Evolutionary conservation across 2,329 filamentous ascomycete species (phyloP).

Genomic region (Calonectria pseudoturangicola): DNA sequence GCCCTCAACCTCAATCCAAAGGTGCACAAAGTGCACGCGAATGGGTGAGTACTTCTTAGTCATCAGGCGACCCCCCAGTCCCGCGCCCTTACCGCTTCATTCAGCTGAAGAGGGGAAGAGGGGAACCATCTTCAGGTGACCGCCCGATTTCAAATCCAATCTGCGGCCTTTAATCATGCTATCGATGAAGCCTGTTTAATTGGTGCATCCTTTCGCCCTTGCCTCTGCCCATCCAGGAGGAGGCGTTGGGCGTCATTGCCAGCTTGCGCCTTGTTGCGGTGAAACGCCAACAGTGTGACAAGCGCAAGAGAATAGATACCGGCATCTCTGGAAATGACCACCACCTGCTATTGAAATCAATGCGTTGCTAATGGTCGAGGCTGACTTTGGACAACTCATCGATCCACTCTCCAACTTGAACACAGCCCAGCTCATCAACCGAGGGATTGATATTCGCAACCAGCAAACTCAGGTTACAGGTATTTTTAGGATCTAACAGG

Average conservation of each 20-base stretch:
- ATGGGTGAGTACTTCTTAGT: not conserved
- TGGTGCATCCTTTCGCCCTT: not conserved
- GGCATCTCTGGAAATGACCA: not conserved
- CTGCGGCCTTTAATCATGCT: not conserved
- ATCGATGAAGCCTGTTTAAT: not conserved
- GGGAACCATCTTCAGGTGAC: constrained; percentile 19
- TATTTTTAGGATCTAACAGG: not conserved
- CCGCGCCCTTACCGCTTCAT: constrained; percentile 16
- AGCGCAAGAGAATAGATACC: not conserved
- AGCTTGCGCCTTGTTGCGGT: constrained; percentile 13
- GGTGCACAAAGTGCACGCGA: not conserved
- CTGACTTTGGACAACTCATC: not conserved
- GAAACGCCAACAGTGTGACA: constrained; percentile 7
- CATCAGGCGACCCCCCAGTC: not conserved
- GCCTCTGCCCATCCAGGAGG: not conserved
- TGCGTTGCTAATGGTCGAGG: not conserved
- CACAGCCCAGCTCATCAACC: not conserved
- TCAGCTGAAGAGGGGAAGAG: constrained; percentile 21
- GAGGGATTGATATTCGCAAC: not conserved
- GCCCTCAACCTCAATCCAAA: not conserved
- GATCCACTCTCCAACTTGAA: not conserved
- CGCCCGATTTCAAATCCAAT: not conserved
- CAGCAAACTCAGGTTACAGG: not conserved
- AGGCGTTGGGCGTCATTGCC: not conserved
- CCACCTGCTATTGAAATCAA: not conserved